Conservation (phyloP, 192 early-diverging fungal genomes). For the Helicostylum pulchrum region DNA sequence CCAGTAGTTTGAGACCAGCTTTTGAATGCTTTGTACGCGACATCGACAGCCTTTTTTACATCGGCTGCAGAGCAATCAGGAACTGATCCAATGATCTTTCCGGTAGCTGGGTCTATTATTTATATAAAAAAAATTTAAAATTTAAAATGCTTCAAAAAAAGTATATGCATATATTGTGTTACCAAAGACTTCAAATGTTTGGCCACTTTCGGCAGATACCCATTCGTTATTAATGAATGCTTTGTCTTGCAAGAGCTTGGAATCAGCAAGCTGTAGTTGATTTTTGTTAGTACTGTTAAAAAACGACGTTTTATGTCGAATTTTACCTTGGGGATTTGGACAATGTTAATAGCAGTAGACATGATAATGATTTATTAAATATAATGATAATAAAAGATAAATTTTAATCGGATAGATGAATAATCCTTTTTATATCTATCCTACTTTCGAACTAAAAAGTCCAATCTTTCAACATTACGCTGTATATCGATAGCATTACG, state of each 20-base stretch:
- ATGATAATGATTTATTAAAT: no score
- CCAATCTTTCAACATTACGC: no score
- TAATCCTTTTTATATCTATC: no score
- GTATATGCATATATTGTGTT: constrained; percentile 7
- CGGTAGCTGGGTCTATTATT: constrained; percentile 55
- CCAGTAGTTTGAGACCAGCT: constrained; percentile 61
- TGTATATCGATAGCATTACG: no score
- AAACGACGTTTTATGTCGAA: not conserved
- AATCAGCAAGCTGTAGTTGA: constrained; percentile 21
- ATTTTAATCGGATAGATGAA: no score
- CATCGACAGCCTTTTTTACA: constrained; percentile 50
- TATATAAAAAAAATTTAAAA: not conserved
- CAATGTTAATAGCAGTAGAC: not conserved
- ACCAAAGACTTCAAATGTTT: constrained; percentile 55
- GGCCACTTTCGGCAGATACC: constrained; percentile 36
- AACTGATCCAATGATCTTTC: constrained; percentile 52
- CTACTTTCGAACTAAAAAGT: no score
- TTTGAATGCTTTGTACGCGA: constrained; percentile 52
- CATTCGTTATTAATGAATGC: constrained; percentile 62
- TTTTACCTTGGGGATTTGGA: constrained; percentile 12
- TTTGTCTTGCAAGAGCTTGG: constrained; percentile 45
- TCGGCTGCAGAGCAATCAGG: constrained; percentile 62
- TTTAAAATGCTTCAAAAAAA: no score
- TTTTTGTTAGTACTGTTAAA: not conserved
- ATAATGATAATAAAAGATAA: no score